Conservation (phyloP, 1,139 yeast genomes). For the Ogataea hybrid region DNA sequence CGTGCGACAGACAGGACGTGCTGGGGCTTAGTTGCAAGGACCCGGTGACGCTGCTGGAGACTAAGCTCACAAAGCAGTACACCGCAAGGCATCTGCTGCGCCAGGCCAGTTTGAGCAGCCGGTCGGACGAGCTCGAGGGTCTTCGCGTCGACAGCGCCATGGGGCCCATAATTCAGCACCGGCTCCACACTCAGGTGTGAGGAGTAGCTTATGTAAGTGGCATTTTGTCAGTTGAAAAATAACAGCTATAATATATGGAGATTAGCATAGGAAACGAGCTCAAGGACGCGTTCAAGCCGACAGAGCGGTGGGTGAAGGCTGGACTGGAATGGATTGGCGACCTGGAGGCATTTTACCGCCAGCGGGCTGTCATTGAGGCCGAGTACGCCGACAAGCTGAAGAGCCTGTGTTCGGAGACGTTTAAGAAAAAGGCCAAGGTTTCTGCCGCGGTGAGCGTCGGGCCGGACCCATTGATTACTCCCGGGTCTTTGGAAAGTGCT, state of each 20-base stretch:
- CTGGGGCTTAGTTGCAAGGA: slow-evolving; percentile 20
- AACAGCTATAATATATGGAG: slow-evolving; percentile 11
- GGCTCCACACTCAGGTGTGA: slow-evolving; percentile 5
- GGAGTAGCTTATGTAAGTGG: slow-evolving; percentile 4
- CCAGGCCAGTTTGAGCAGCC: background rate
- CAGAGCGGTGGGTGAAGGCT: slow-evolving; percentile 73
- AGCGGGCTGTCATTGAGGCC: slow-evolving; percentile 75
- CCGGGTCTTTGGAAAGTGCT: slow-evolving; percentile 92
- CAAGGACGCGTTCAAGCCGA: slow-evolving; percentile 74
- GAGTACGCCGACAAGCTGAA: slow-evolving; percentile 75
- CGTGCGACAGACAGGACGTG: slow-evolving; percentile 20
- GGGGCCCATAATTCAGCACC: slow-evolving; percentile 4
- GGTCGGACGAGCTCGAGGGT: background rate
- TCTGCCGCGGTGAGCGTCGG: slow-evolving; percentile 81
- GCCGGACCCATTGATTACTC: slow-evolving; percentile 84
- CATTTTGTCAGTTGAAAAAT: background rate
- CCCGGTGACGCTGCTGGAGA: slow-evolving; percentile 14
- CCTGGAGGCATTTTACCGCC: slow-evolving; percentile 78
- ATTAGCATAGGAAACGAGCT: slow-evolving; percentile 64
- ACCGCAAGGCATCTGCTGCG: slow-evolving; percentile 9
- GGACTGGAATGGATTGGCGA: slow-evolving; percentile 78
- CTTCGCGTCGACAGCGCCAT: slow-evolving; percentile 6
- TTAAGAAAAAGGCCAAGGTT: slow-evolving; percentile 71
- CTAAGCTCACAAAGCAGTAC: slow-evolving; percentile 11
- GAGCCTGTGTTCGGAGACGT: slow-evolving; percentile 63